Percentiles rank a stretch among this genome's conserved stretches.
Conservation (phyloP, 805 yeast species). For the Kuraishia piskuri region DNA sequence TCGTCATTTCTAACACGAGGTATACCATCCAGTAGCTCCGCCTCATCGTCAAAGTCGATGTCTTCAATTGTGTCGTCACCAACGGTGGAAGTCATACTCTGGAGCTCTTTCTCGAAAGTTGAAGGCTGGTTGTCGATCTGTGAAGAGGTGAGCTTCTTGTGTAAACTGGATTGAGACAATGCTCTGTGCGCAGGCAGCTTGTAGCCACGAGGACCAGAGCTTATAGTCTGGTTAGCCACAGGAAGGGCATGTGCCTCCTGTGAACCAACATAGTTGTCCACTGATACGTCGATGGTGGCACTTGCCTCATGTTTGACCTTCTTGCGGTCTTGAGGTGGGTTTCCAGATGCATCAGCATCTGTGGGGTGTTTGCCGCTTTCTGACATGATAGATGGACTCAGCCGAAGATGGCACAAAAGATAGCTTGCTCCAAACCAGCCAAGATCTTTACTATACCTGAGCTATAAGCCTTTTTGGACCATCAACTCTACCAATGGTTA, state of each 20-base stretch:
- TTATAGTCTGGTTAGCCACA: conserved; percentile 19
- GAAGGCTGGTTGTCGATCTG: conserved; percentile 30
- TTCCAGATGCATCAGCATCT: background rate
- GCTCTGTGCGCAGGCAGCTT: conserved; percentile 19
- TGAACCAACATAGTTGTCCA: conserved; percentile 15
- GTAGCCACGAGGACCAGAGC: conserved; percentile 16
- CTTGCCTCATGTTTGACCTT: background rate
- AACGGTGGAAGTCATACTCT: conserved; percentile 31
- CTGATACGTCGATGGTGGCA: conserved; percentile 7
- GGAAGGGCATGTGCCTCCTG: conserved; percentile 22
- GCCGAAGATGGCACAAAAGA: too few species aligned
- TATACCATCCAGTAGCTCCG: background rate
- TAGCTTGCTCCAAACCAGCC: too few species aligned
- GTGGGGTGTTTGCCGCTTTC: background rate
- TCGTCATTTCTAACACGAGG: conserved; percentile 9
- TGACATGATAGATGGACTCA: background rate
- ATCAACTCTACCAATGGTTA: too few species aligned
- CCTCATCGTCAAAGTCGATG: conserved; percentile 8
- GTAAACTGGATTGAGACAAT: conserved; percentile 16
- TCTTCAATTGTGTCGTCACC: conserved; percentile 11
- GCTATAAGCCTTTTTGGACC: too few species aligned
- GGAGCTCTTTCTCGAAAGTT: conserved; percentile 43
- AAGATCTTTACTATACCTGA: too few species aligned
- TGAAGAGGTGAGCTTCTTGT: conserved; percentile 17
- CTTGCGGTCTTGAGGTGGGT: background rate